Evolutionary conservation across 1,139 yeast species (phyloP), one percentile per base, ranked within the genome.

Genomic region (Yamadazyma blattariae): DNA sequence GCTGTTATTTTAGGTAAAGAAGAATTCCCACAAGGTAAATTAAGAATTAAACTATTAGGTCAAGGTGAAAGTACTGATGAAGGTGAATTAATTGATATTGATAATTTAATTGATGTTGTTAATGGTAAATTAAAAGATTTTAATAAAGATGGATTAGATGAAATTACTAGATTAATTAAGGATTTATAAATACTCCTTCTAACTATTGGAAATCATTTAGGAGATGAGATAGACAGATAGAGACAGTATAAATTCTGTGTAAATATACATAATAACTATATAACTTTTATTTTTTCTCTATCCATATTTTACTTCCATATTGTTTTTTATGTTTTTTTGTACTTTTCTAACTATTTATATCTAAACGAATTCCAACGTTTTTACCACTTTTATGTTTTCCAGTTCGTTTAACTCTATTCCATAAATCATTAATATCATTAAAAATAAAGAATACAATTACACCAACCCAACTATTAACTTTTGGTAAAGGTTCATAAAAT

Each of bases 1-100:
- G 96, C 95, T 5, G 96, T 92, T 28, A 92, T 92, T 47, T 71
- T 92, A 40, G 98, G 98, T 51, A 94, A 92, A 60, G 97, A 90
- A 58, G 98, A 92, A 62, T 88, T 66, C 52, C 77, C 80, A 17
- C 78, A 77, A 50, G 96, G 96, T 21, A 74, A 83, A 46, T 71
- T 90, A 38, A 82, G 95, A 67, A 81, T 92, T 43, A 92, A 92
- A 71, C 74, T 78, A 42, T 74, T 92, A 45, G 96, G 97, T 34
- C 88, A 87, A 51, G 95, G 94, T 51, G 86, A 82, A 48, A 88
- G 85, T 42, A 77, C 87, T 51, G 95, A 88, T 54, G 87, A 85
- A 52, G 98, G 98, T 42, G 92, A 82, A 46, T 67, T 87, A 37
- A 74, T 92, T 30, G 67, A 74, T 30, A 59, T 77, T n/a, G 77